Evolutionary conservation across 2,329 filamentous ascomycete genomes (phyloP), one percentile per base, ranked within the genome.

Genomic region (Exophiala lecanii-corni): DNA sequence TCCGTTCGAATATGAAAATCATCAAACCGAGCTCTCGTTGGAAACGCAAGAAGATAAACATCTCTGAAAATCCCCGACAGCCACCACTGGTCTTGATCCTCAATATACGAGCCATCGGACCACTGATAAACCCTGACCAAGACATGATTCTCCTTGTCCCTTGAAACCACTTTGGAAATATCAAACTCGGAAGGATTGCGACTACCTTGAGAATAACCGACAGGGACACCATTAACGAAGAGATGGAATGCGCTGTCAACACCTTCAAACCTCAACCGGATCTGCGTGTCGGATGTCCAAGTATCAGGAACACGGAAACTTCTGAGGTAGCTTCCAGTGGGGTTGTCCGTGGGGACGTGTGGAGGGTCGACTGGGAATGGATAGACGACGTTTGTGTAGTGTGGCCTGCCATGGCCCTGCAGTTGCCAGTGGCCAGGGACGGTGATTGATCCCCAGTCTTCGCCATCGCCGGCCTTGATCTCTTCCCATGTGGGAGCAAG

Each of bases 351-450:
- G 0, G 81, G 77, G 2, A 81, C 73, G 49, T 75, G 64, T 0
- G 82, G 82, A 13, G 82, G 82, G 46, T 75, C 74, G 2, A 81
- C 77, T 0, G 79, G 80, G 44, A 84, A 79, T 0, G 80, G 81
- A 47, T 74, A 86, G 38, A 77, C 70, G 18, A 81, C 71, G 52
- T 86, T 86, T 6, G 81, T 85, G 57, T 86, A 86, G 51, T 81
- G 78, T 0, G 82, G 82, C 39, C 68, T 68, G 9, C 81, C 81
- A 56, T 80, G 78, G 18, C 81, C 82, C 60, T 86, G 78, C 4
- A 84, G 64, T 61, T 85, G 82, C 82, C 82, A 86, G 56, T 81
- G 77, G 2, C 78, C 78, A 0, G 82, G 82, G 0, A 86, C 82
- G 7, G 72, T 56, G 28, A 83, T 77, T 13, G n/a, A 13, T 16